These are phyloP conservation scores for Tetrahymena borealis DNA, from an alignment of 73 alveolate genomes.

Conservation along the genomic window DNA sequence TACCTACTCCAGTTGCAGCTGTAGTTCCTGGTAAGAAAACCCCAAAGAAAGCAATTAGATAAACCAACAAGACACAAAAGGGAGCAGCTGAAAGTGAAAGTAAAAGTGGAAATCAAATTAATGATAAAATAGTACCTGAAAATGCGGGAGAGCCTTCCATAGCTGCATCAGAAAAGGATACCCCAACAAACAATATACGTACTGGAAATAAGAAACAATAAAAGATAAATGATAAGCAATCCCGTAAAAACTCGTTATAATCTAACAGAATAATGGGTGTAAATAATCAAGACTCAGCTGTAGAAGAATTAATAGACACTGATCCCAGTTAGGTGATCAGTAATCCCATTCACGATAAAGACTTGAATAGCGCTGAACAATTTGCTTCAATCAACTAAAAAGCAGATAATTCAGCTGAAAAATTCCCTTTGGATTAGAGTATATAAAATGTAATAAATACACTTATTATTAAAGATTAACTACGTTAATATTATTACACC, in stretches of 20 bases:
- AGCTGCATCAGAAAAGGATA: neutral
- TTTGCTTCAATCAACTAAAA: neutral
- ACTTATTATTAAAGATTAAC: too few relatives aligned
- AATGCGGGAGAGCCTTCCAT: neutral
- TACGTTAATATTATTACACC: too few relatives aligned
- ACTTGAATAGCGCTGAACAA: neutral
- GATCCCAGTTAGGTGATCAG: neutral
- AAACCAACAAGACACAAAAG: neutral
- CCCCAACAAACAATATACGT: neutral
- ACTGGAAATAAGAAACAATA: neutral
- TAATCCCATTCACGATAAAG: neutral
- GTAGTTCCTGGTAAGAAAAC: neutral
- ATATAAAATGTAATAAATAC: neutral
- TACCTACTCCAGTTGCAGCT: neutral
- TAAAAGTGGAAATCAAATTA: neutral
- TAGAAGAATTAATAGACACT: neutral
- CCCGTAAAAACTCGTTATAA: neutral
- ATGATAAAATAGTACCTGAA: neutral
- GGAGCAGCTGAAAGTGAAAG: neutral
- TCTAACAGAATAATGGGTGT: neutral
- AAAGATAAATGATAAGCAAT: neutral
- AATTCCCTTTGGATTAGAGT: neutral
- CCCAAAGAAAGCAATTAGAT: neutral
- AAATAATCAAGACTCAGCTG: neutral
- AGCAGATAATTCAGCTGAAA: neutral